These are phyloP conservation scores for Rhodotorula sphaerocarpa DNA, from an alignment of 768 basidiomycete species.

Conservation along the genomic window DNA sequence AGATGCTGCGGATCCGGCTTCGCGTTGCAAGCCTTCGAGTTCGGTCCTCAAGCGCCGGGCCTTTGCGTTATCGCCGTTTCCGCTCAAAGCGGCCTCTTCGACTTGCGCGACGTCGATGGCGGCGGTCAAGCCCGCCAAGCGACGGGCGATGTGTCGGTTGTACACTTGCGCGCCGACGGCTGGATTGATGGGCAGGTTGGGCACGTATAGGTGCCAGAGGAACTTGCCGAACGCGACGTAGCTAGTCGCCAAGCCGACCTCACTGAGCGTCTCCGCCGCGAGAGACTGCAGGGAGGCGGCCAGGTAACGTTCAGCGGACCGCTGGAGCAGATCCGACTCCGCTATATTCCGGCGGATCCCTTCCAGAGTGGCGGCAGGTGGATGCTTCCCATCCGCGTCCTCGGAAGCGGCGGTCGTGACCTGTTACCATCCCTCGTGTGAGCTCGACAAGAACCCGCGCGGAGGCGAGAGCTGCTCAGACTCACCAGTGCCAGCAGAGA, in stretches of 20 bases:
- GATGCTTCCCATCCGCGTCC: neutral
- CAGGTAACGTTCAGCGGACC: constrained; percentile 19
- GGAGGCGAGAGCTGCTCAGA: no score
- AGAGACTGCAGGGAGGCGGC: constrained; percentile 32
- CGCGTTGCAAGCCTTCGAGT: constrained; percentile 30
- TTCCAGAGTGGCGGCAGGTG: no score
- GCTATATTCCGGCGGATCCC: constrained; percentile 10
- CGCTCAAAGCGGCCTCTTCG: constrained; percentile 54
- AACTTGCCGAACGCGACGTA: constrained; percentile 40
- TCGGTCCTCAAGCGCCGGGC: constrained; percentile 47
- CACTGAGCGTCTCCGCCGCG: neutral
- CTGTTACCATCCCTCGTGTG: no score
- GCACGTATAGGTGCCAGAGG: constrained; percentile 65
- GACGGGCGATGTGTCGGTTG: constrained; percentile 25
- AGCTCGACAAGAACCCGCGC: no score
- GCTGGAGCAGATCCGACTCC: constrained; percentile 57
- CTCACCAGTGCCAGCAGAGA: constrained; percentile 24
- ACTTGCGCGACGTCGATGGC: constrained; percentile 48
- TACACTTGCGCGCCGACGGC: constrained; percentile 53
- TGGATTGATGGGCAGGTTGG: constrained; percentile 79
- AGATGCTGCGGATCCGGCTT: constrained; percentile 35
- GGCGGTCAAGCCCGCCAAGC: constrained; percentile 44
- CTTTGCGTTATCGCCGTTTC: constrained; percentile 53
- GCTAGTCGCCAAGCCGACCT: constrained; percentile 6
- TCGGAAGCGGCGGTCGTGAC: neutral